Evolutionary conservation across 2,329 filamentous ascomycete genomes (phyloP).

Genomic region (Gaeumannomyces tritici): DNA sequence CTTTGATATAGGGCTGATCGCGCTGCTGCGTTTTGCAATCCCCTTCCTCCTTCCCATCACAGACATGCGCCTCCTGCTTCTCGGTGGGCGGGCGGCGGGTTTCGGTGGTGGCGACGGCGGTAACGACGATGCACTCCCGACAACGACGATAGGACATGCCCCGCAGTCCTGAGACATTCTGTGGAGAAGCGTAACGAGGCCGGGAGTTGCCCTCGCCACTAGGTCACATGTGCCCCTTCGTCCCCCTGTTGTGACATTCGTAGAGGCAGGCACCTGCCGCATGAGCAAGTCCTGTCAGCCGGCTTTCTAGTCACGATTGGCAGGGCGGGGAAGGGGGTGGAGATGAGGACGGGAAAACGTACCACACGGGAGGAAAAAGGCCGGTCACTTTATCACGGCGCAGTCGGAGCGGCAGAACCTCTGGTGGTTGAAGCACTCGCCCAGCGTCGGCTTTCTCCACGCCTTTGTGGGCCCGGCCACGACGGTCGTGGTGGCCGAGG

Average conservation of each 20-base stretch:
- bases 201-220: no score
- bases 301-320: neutral
- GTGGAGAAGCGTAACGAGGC: no score
- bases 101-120: no score
- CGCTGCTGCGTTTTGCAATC: neutral
- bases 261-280: neutral
- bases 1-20: no score
- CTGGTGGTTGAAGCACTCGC: neutral
- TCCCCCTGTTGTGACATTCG: neutral
- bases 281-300: neutral
- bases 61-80: no score
- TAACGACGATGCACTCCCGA: no score
- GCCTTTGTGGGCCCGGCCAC: neutral
- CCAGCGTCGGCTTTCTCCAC: neutral
- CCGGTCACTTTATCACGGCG: neutral
- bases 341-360: neutral
- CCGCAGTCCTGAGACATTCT: no score
- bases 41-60: neutral
- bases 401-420: neutral
- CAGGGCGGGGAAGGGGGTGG: neutral
- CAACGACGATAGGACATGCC: no score
- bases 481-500: neutral
- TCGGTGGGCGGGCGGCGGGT: no score
- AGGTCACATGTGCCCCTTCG: neutral
- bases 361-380: neutral